Percentiles rank a stretch among this genome's conserved stretches.
phyloP scores from a whole-genome alignment of 2,329 filamentous ascomycete species.

The Dactylellina parvicollis region DNA sequence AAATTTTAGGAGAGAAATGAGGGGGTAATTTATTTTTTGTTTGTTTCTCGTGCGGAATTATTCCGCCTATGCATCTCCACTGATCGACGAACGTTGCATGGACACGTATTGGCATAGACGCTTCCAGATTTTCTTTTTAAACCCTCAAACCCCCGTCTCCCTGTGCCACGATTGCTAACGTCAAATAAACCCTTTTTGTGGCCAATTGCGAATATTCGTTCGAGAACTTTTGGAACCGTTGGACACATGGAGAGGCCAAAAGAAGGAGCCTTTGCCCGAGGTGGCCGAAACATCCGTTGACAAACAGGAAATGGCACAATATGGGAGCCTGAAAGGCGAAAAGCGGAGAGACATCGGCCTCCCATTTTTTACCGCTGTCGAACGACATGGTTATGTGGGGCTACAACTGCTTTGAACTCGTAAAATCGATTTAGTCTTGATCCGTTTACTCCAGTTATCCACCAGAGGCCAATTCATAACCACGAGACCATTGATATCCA shows the following conservation, averaged over 20 bases:
- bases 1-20: not conserved
- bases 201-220: slow-evolving; percentile 45
- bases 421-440: not conserved
- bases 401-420: too few relatives aligned
- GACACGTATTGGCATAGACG: slow-evolving; percentile 46
- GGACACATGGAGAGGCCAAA: slow-evolving; percentile 13
- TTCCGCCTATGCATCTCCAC: slow-evolving; percentile 32
- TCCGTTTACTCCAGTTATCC: not conserved
- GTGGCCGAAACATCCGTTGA: slow-evolving; percentile 21
- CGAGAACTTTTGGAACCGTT: not conserved
- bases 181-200: slow-evolving; percentile 12
- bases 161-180: slow-evolving; percentile 45
- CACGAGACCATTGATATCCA: too few relatives aligned
- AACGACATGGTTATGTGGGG: slow-evolving; percentile 3
- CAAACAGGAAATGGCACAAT: not conserved
- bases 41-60: slow-evolving; percentile 24
- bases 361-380: slow-evolving; percentile 2
- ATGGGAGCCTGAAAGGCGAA: slow-evolving; percentile 37
- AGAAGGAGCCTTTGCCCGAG: slow-evolving; percentile 15
- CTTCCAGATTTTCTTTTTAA: slow-evolving; percentile 50
- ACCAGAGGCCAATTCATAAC: too few relatives aligned
- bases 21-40: too few relatives aligned
- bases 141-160: not conserved
- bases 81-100: slow-evolving; percentile 50
- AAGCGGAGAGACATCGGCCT: slow-evolving; percentile 41